These are phyloP conservation scores for Albifimbria verrucaria DNA, from an alignment of 2,329 filamentous ascomycete species.

Conservation along the genomic window DNA sequence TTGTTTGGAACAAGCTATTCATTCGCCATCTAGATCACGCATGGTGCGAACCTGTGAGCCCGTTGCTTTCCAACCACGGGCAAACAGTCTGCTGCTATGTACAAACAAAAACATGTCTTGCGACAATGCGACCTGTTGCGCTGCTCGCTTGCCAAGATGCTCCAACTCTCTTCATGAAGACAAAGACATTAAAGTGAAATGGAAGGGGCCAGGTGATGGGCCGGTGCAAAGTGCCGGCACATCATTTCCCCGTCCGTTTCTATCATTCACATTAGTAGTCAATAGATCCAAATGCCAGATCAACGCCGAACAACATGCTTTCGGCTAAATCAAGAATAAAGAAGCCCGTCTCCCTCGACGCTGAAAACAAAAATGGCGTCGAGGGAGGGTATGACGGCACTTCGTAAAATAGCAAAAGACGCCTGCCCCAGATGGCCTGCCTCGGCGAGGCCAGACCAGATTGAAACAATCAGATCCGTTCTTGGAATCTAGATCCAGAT, in stretches of 20 bases:
- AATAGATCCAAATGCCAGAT: neutral
- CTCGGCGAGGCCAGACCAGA: too few relatives aligned
- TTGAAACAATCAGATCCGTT: conserved; percentile 32
- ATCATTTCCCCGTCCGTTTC: neutral
- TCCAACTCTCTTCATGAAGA: neutral
- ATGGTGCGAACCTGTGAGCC: too few relatives aligned
- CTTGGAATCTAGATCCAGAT: conserved; percentile 38
- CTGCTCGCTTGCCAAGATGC: neutral
- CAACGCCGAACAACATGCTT: neutral
- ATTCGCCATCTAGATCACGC: too few relatives aligned
- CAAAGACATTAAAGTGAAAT: neutral
- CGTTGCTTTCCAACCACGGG: too few relatives aligned
- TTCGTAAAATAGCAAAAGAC: neutral
- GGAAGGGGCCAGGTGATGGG: neutral
- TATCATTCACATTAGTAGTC: neutral
- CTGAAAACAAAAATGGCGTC: conserved; percentile 1
- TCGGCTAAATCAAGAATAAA: neutral
- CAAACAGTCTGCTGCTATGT: too few relatives aligned
- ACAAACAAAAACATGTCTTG: neutral
- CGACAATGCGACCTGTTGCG: neutral
- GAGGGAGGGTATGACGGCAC: neutral
- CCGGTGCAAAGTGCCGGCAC: too few relatives aligned
- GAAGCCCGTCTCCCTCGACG: neutral
- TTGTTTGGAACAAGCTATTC: too few relatives aligned
- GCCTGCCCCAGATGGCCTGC: neutral